Evolutionary conservation across 192 early-diverging fungal species (phyloP).

Genomic region (Linderina pennispora): DNA sequence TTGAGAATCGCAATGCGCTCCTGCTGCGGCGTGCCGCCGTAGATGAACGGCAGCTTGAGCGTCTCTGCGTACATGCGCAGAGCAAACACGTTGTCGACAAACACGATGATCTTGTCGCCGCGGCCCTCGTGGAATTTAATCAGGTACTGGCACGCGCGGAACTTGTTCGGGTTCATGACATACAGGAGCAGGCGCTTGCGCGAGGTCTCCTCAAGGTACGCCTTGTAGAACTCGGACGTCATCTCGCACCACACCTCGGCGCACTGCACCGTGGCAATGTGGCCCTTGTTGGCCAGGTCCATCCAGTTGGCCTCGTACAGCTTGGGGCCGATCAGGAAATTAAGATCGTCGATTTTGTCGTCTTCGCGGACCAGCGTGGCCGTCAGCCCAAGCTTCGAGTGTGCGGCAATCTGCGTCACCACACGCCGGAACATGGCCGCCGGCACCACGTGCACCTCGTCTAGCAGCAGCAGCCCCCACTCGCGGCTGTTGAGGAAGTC

Average conservation of each 20-base stretch:
- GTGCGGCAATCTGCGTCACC: slow-evolving; percentile 84
- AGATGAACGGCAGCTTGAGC: slow-evolving; percentile 80
- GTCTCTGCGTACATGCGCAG: slow-evolving; percentile 84
- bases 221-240: slow-evolving; percentile 93
- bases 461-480: slow-evolving; percentile 96
- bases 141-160: slow-evolving; percentile 96
- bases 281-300: slow-evolving; percentile 93
- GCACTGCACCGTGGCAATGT: slow-evolving; percentile 98
- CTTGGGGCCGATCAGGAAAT: slow-evolving; percentile 98
- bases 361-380: slow-evolving; percentile 98
- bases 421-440: slow-evolving; percentile 95
- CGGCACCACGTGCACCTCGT: slow-evolving; percentile 99
- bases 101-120: slow-evolving; percentile 98
- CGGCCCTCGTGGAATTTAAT: slow-evolving; percentile 87
- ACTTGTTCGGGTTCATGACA: slow-evolving; percentile 97
- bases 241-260: slow-evolving; percentile 99
- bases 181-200: slow-evolving; percentile 83
- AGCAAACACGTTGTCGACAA: slow-evolving; percentile 98
- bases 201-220: slow-evolving; percentile 77
- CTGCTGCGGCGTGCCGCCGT: slow-evolving; percentile 81
- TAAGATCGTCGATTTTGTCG: slow-evolving; percentile 94
- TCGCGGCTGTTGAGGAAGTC: slow-evolving; percentile 83
- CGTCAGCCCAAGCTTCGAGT: slow-evolving; percentile 95
- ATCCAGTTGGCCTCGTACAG: slow-evolving; percentile 99
- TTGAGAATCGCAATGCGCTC: slow-evolving; percentile 90